These are phyloP conservation scores for Capsicum rhomboideum DNA, from an alignment of 257 asterid species.

Conservation along the genomic window DNA sequence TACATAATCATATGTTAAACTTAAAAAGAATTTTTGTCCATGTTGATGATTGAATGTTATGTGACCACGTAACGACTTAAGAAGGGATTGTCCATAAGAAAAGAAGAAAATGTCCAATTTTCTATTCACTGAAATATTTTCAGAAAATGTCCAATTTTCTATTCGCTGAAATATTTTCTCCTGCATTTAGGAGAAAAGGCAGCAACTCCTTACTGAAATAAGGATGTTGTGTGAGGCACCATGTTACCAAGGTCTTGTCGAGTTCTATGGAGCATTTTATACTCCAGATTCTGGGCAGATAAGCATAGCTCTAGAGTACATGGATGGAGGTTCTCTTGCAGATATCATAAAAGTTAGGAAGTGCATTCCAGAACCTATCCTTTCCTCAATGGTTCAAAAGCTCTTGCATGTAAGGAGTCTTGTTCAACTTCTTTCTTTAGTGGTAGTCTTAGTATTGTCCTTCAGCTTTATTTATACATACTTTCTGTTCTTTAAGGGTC, in stretches of 20 bases:
- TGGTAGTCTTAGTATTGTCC: background rate
- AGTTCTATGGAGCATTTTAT: constrained; percentile 92
- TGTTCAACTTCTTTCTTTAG: background rate
- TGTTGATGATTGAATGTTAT: background rate
- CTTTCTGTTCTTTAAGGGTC: constrained; percentile 53
- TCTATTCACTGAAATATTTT: constrained; percentile 12
- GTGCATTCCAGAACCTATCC: constrained; percentile 71
- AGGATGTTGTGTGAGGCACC: constrained; percentile 95
- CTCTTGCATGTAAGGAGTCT: constrained; percentile 58
- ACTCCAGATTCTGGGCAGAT: constrained; percentile 98
- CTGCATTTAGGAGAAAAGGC: constrained; percentile 80
- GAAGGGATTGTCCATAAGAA: background rate
- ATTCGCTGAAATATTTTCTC: constrained; percentile 8
- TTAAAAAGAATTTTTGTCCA: background rate
- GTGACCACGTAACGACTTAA: background rate
- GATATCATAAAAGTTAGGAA: constrained; percentile 57
- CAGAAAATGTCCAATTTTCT: background rate
- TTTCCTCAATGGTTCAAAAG: constrained; percentile 79
- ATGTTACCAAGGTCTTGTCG: constrained; percentile 80
- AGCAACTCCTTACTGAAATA: constrained; percentile 94
- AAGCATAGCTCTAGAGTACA: constrained; percentile 93
- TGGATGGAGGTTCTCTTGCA: constrained; percentile 99
- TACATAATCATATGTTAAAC: background rate
- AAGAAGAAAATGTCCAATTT: background rate
- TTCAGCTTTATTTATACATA: background rate